Conservation (phyloP, 441 rosid species). For the Syzygium malaccense region DNA sequence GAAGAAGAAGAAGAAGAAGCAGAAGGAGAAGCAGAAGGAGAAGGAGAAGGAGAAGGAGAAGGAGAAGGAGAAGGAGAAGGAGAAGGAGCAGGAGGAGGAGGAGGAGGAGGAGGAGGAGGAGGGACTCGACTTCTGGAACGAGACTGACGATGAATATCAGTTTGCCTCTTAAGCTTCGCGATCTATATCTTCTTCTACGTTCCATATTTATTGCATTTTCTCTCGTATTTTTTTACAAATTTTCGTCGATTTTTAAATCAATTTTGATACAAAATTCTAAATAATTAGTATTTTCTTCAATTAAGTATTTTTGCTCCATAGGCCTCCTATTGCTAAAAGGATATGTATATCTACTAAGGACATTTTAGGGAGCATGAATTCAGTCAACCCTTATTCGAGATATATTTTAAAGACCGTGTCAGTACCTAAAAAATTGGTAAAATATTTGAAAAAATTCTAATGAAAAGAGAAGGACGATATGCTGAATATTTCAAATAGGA, state of each 20-base stretch:
- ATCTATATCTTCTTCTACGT: background rate
- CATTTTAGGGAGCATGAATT: background rate
- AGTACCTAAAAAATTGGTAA: background rate
- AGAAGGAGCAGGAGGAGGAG: too few relatives aligned
- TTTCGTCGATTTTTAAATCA: background rate
- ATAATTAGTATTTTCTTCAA: background rate
- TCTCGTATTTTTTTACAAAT: background rate
- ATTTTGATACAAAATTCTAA: background rate
- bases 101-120: too few relatives aligned
- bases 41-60: too few relatives aligned
- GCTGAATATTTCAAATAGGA: background rate
- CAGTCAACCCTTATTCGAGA: background rate
- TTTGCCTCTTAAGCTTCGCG: fast-evolving
- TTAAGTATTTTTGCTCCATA: background rate
- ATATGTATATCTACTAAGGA: fast-evolving
- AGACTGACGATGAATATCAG: background rate
- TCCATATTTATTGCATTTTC: background rate
- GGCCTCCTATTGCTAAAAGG: background rate
- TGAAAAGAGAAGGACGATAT: background rate
- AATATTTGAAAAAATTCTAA: fast-evolving
- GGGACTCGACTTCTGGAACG: background rate
- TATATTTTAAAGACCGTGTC: background rate
- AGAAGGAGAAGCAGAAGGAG: too few relatives aligned
- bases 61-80: too few relatives aligned
- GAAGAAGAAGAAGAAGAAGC: too few relatives aligned